These are phyloP conservation scores for Trichoderma endophyticum DNA, from an alignment of 2,329 filamentous ascomycete species.

Conservation along the genomic window DNA sequence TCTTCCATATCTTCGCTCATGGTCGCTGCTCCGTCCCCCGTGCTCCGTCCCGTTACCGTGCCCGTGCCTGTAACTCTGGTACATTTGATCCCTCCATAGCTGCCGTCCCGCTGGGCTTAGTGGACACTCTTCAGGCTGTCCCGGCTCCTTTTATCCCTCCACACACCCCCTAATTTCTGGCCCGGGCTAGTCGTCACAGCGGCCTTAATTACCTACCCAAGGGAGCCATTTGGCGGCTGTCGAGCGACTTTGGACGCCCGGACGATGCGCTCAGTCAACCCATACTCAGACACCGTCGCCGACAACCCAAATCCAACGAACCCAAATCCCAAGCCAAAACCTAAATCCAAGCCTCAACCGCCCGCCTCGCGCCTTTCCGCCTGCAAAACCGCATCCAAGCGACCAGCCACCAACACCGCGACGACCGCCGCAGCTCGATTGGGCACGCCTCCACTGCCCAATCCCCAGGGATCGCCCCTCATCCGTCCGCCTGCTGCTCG, in stretches of 20 bases:
- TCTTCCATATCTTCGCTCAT: background rate
- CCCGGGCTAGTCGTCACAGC: slow-evolving; percentile 4
- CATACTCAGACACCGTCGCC: slow-evolving; percentile 16
- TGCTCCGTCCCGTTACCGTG: background rate
- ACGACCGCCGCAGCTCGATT: background rate
- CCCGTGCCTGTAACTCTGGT: background rate
- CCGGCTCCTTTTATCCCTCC: slow-evolving; percentile 17
- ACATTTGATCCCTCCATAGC: background rate
- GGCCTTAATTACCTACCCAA: slow-evolving; percentile 16
- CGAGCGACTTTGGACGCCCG: background rate
- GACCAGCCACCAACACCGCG: background rate
- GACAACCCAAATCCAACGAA: background rate
- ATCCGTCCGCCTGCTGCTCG: slow-evolving; percentile 15
- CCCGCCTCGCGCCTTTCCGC: slow-evolving; percentile 5
- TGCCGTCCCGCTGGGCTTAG: background rate
- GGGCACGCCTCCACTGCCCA: slow-evolving; percentile 7
- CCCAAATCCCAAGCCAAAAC: background rate
- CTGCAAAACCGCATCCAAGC: slow-evolving; percentile 1
- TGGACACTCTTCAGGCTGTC: slow-evolving; percentile 9
- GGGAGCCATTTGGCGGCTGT: background rate
- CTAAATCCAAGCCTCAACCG: background rate
- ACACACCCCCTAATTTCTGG: slow-evolving; percentile 18
- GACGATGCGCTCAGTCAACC: slow-evolving; percentile 19
- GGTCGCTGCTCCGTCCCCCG: background rate
- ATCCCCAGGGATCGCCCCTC: slow-evolving; percentile 14